Percentiles rank a stretch among this genome's conserved stretches.
These are phyloP conservation scores for Plenodomus biglobosus DNA, from an alignment of 2,329 filamentous ascomycete species.

Conservation along the genomic window DNA sequence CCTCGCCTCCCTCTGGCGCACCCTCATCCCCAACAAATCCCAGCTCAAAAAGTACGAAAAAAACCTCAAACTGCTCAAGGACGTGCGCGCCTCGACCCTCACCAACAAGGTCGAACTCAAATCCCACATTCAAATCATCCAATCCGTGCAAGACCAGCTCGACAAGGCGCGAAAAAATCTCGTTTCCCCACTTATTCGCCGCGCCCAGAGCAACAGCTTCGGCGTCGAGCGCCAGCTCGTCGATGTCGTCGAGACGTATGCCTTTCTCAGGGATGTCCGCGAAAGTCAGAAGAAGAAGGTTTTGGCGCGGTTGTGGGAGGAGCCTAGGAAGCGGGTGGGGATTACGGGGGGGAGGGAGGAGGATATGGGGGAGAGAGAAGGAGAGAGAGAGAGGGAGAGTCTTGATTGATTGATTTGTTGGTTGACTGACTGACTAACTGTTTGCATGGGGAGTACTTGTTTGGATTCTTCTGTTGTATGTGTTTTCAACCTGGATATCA, in stretches of 20 bases:
- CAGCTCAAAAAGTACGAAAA: constrained; percentile 88
- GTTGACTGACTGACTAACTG: background rate
- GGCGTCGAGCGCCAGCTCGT: constrained; percentile 82
- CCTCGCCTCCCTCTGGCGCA: constrained; percentile 81
- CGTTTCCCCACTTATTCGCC: constrained; percentile 78
- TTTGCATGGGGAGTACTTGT: background rate
- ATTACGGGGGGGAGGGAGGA: constrained; percentile 25
- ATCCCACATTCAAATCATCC: constrained; percentile 80
- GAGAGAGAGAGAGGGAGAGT: constrained; percentile 1
- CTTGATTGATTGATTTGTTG: no score
- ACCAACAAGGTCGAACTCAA: constrained; percentile 84
- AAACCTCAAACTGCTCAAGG: constrained; percentile 77
- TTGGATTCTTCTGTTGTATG: no score
- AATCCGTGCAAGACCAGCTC: constrained; percentile 81
- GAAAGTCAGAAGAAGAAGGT: constrained; percentile 80
- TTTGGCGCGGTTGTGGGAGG: constrained; percentile 69
- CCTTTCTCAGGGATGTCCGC: constrained; percentile 73
- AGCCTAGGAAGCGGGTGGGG: constrained; percentile 30
- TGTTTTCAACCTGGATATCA: no score
- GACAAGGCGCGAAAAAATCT: constrained; percentile 82
- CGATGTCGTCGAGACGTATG: constrained; percentile 77
- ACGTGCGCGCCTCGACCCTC: constrained; percentile 79
- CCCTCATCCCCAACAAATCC: constrained; percentile 74
- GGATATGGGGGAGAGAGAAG: constrained; percentile 20
- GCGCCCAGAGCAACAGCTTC: constrained; percentile 66